These are phyloP conservation scores for Plasmodium gallinaceum DNA, from an alignment of 169 alveolate genomes.

Conservation along the genomic window DNA sequence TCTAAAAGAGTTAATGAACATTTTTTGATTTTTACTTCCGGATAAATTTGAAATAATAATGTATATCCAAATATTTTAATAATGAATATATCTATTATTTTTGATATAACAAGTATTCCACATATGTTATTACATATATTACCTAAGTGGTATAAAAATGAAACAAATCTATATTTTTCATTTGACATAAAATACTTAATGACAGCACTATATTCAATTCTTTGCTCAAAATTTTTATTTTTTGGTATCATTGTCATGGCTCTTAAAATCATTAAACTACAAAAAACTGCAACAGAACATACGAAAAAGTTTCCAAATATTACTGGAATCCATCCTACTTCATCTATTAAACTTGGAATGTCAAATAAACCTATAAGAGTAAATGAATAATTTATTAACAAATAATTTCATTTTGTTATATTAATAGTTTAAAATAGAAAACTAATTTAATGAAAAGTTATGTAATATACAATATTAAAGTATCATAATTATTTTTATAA, in stretches of 20 bases:
- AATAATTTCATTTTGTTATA: not conserved
- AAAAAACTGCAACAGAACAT: slow-evolving; percentile 80
- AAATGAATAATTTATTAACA: slow-evolving; percentile 8
- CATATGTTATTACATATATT: slow-evolving; percentile 79
- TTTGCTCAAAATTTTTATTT: slow-evolving; percentile 83
- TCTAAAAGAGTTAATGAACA: slow-evolving; percentile 52
- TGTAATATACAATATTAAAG: slow-evolving; percentile 7
- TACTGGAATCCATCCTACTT: slow-evolving; percentile 84
- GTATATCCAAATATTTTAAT: slow-evolving; percentile 81
- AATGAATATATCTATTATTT: slow-evolving; percentile 82
- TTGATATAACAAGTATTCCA: slow-evolving; percentile 83
- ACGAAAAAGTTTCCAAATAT: slow-evolving; percentile 79
- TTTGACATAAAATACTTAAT: slow-evolving; percentile 84
- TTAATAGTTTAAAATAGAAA: not conserved
- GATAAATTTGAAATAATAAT: slow-evolving; percentile 82
- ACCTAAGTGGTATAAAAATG: slow-evolving; percentile 82
- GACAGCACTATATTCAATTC: slow-evolving; percentile 85
- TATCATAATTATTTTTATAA: not conserved
- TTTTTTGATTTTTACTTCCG: slow-evolving; percentile 65
- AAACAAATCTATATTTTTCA: slow-evolving; percentile 78
- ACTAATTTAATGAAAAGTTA: not conserved
- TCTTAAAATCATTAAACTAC: slow-evolving; percentile 85
- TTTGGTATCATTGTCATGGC: slow-evolving; percentile 87
- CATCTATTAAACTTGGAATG: slow-evolving; percentile 82
- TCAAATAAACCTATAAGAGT: slow-evolving; percentile 80